These are phyloP conservation scores for Platanthera guangdongensis DNA, from an alignment of 106 monocot genomes.

Conservation along the genomic window DNA sequence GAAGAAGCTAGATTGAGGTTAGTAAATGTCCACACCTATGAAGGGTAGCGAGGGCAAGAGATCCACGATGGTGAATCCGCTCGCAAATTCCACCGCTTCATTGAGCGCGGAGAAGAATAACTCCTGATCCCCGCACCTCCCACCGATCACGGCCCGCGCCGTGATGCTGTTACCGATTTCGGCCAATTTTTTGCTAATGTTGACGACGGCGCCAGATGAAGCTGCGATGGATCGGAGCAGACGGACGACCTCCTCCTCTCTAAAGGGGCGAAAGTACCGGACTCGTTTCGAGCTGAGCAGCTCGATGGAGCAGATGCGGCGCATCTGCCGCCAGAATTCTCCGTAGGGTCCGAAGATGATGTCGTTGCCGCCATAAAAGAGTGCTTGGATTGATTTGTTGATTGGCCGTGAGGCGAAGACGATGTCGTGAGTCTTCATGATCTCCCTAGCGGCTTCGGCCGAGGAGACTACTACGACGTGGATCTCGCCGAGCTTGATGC, in stretches of 20 bases:
- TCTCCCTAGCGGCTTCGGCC: too few relatives aligned
- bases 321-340: too few relatives aligned
- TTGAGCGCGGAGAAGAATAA: background rate
- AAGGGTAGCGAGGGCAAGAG: slow-evolving; percentile 17
- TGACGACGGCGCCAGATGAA: background rate
- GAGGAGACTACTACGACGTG: too few relatives aligned
- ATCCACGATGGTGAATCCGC: slow-evolving; percentile 3
- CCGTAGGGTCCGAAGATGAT: too few relatives aligned
- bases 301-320: too few relatives aligned
- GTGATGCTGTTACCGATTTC: background rate
- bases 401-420: too few relatives aligned
- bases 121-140: background rate
- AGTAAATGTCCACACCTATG: background rate
- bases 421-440: too few relatives aligned
- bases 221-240: background rate
- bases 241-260: background rate
- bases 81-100: background rate
- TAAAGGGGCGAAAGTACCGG: background rate
- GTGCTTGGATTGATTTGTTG: too few relatives aligned
- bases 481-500: too few relatives aligned
- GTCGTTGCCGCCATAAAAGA: too few relatives aligned
- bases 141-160: background rate
- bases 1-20: too few relatives aligned
- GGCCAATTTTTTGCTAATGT: background rate
- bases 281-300: background rate